Base-by-base conservation (phyloP, 345 rosid genomes). In the Eucalyptus decipiens region DNA sequence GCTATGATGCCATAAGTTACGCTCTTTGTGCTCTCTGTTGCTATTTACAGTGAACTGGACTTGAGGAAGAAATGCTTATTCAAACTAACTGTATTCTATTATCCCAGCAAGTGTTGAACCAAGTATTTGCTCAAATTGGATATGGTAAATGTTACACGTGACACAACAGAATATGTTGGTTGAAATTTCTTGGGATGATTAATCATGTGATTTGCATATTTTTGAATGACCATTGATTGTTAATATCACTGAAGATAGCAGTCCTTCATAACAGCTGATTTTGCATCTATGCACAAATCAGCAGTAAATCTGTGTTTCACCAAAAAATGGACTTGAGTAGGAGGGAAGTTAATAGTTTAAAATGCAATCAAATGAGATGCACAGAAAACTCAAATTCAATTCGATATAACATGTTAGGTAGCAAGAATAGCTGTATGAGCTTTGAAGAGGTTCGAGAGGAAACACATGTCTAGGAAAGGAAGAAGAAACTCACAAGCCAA, bases 1-100 rank as follows among this genome's bases (percentile, higher is more conserved):
- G 86, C 93, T 91, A 80, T 93, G 93, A 91, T 88, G 47, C 94
- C 91, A 89, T 62, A 92, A 90, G 90, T 87, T 91, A 58, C 48
- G 28, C 85, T 91, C 93, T 83, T 91, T 91, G 80, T 56, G 51
- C n/a, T 47, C 91, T 76, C 87, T 92, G 8, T 86, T 47, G 30
- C 88, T 87, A 83, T 91, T 93, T 34, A 91, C 85, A 13, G 91
- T 91, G 85, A 80, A 91, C 28, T 89, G 81, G 4, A 52, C 90
- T 85, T 89, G 89, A 88, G 92, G 91, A 87, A 85, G 76, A 88
- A 91, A 94, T 28, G 90, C 95, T 88, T 37, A 67, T 67, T 67
- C 80, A 67, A 67, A 1, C 40, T 32, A 67, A 32, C 12, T 8
- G 23, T 16, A 67, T 9, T 67, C 23, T 8, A 0, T 67, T 9